Evolutionary conservation across 495 filamentous ascomycete species (phyloP), one percentile per base, ranked within the genome.

Genomic region (Talaromyces ruber): DNA sequence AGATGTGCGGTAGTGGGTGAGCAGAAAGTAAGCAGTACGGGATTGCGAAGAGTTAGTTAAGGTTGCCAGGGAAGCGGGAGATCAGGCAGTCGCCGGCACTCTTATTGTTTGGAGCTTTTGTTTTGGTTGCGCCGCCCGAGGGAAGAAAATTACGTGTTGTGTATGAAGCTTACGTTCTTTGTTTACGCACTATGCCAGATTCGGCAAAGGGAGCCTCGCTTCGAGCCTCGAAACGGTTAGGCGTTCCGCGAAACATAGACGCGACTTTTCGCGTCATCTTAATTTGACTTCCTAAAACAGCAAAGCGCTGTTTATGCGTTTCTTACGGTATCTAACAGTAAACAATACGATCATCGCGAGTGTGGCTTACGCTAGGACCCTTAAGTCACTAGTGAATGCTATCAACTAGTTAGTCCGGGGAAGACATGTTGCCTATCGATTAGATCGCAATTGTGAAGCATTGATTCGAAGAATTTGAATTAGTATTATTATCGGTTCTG

Each of bases 241-340:
- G 1, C 51, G 47, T 64, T 65, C 67, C 65, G 69, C 69, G 69
- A 47, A 47, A 63, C 53, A 58, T 12, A 25, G 62, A 64, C 64
- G 64, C 54, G 21, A n/a, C 1, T 37, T 32, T 32, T 18, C 70
- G 70, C 67, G 70, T 72, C 67, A 29, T 0, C 16, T 18, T 54
- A 30, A 57, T 30, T 8, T 18, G 18, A 34, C 28, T 14, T 30
- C 54, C 54, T 11, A 25, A 57, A 57, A 22, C 12, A 22, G 54
- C 18, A 57, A 34, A 24, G 50, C 50, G 18, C 2, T 51, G 22
- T 51, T 51, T 25, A 12, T 51, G 22, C 24, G 50, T 53, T 26
- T 28, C 16, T 18, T 53, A 53, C 25, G 50, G 50, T 53, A 53
- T 53, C 21, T 39, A 14, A 39, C 34, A 39, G 34, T 39, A 37